A percentile compares a stretch with the other conserved stretches of the same genome.
These are phyloP conservation scores for Cyberlindnera americana DNA, from an alignment of 805 yeast species.

Conservation along the genomic window DNA sequence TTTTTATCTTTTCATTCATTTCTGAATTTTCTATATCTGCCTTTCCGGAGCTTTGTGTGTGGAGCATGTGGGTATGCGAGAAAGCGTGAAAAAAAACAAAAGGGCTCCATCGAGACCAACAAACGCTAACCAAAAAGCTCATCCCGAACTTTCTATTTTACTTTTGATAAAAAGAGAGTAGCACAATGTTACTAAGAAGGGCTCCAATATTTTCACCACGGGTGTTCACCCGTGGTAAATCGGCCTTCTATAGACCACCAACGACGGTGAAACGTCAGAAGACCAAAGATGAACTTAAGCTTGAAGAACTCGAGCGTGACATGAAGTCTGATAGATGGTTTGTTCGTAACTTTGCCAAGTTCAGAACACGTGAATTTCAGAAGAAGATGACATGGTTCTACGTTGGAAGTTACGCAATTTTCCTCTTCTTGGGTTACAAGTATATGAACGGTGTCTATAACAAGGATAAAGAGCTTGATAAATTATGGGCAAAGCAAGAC, in stretches of 20 bases:
- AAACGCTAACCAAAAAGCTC: too few species aligned
- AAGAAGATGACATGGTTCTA: constrained; percentile 62
- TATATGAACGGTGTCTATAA: constrained; percentile 64
- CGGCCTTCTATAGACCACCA: constrained; percentile 25
- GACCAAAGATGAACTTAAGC: constrained; percentile 32
- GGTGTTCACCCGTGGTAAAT: constrained; percentile 7
- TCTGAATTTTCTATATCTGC: not conserved
- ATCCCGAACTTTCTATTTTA: too few species aligned
- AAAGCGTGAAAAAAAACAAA: too few species aligned
- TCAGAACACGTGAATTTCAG: constrained; percentile 54
- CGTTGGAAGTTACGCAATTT: constrained; percentile 53
- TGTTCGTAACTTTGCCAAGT: constrained; percentile 50
- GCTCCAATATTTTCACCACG: not conserved
- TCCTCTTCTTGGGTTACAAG: constrained; percentile 55
- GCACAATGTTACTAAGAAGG: too few species aligned
- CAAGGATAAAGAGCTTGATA: constrained; percentile 58
- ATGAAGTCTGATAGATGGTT: constrained; percentile 34
- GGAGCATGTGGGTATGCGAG: too few species aligned
- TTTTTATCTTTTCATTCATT: constrained; percentile 1
- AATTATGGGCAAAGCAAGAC: constrained; percentile 36
- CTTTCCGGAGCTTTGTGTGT: not conserved
- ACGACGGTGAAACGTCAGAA: constrained; percentile 21
- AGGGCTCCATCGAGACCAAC: too few species aligned
- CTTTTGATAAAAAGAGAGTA: too few species aligned
- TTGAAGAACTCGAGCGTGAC: constrained; percentile 31